Evolutionary conservation across 257 asterid species (phyloP), one percentile per base, ranked within the genome.

Genomic region (Knoxia roxburghii): DNA sequence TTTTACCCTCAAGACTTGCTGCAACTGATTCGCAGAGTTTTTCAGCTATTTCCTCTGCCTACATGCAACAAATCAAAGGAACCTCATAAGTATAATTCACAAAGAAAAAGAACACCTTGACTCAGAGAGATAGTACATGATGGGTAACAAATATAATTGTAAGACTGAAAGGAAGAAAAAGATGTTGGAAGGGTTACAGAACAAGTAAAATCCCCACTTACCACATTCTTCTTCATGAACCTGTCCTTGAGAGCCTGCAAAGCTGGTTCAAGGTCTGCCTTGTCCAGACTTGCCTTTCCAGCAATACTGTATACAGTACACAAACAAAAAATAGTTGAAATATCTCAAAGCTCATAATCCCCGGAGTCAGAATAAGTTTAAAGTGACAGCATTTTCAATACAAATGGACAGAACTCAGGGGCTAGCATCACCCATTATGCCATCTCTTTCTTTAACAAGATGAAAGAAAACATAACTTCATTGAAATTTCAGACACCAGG

Each of bases 171-270:
- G 14, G 7, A 24, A 5, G n/a, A 5, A 45, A 55, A 64, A 39
- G 43, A 15, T 43, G 70, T 24, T 1, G 54, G 4, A 35, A 24
- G 27, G 2, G 21, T 21, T 57, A 65, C 40, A 46, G 68, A 46
- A 18, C 32, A 64, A 29, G 37, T 13, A 37, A 41, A 63, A 7
- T 21, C 29, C 24, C 13, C 7, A 40, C 93, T 70, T 83, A 92
- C 98, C 97, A 94, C 99, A 84, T 90, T 94, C 89, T 94, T 94
- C 50, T 96, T 87, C 96, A 94, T 94, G 40, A 94, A 97, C 88
- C 95, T 85, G 76, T 94, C 99, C 84, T 88, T 94, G 27, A 94
- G 95, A 80, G 95, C 96, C 76, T 88, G 90, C 61, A 94, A 89
- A 75, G 96, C 93, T 72, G 97, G 96, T 76, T 85, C 96, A 4